A percentile compares a stretch with the other conserved stretches of the same genome.
Conservation (phyloP, 2,329 filamentous ascomycete species). For the Colletotrichum sp. region DNA sequence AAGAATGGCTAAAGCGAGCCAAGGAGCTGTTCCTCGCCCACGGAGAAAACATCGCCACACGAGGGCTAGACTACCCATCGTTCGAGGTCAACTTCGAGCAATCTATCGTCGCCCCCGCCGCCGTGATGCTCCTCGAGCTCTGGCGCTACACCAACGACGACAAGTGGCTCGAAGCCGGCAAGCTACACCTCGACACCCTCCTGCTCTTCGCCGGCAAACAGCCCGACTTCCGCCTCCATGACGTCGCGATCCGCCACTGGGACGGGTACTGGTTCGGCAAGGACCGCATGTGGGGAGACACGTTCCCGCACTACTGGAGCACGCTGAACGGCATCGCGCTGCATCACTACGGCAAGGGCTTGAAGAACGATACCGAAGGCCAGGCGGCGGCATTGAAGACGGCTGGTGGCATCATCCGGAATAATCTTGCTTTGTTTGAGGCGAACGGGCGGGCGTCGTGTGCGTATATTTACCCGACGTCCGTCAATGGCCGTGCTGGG, state of each 20-base stretch:
- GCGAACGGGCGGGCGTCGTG: constrained; percentile 1
- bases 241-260: constrained; percentile 15
- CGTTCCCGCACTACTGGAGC: constrained; percentile 14
- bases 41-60: neutral
- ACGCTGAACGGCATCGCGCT: constrained; percentile 7
- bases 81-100: constrained; percentile 20
- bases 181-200: constrained; percentile 1
- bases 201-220: constrained; percentile 7
- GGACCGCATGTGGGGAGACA: constrained; percentile 14
- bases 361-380: neutral
- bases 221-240: constrained; percentile 12
- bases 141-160: constrained; percentile 45
- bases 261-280: constrained; percentile 20
- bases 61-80: neutral
- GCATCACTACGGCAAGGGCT: neutral
- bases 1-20: neutral
- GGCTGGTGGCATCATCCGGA: neutral
- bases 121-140: constrained; percentile 50
- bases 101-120: constrained; percentile 13
- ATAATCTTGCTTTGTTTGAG: constrained; percentile 6
- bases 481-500: neutral
- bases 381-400: neutral
- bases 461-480: constrained; percentile 13
- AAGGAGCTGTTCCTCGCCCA: neutral
- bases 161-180: constrained; percentile 34